phyloP scores from a whole-genome alignment of 345 rosid species.

The Eucalyptus pumila region DNA sequence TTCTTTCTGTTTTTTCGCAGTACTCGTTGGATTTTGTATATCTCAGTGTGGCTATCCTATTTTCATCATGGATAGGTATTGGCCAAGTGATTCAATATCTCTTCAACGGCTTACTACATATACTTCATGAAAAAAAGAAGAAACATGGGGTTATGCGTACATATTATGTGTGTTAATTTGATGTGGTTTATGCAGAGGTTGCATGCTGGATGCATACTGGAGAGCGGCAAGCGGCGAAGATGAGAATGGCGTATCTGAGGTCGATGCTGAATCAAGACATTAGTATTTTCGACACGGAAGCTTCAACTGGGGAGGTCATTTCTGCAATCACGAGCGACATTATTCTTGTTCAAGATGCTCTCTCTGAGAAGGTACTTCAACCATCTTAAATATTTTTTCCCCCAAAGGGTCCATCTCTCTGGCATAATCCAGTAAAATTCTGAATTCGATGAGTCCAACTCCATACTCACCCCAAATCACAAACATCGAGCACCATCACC shows the following conservation, averaged over 20 bases:
- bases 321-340: conserved; percentile 85
- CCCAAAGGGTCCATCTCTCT: not conserved
- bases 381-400: not conserved
- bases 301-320: conserved; percentile 88
- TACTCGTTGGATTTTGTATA: conserved; percentile 95
- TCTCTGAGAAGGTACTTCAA: conserved; percentile 75
- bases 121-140: not conserved
- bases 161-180: not conserved
- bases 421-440: not conserved
- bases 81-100: not conserved
- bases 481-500: not conserved
- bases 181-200: conserved; percentile 46
- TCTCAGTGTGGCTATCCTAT: conserved; percentile 74
- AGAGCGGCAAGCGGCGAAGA: conserved; percentile 87
- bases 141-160: not conserved
- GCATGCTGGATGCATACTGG: conserved; percentile 99
- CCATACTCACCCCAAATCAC: not conserved
- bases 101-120: not conserved
- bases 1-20: conserved; percentile 27
- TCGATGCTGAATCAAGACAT: conserved; percentile 89
- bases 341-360: conserved; percentile 87
- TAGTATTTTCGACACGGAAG: conserved; percentile 78
- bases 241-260: conserved; percentile 85
- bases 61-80: conserved; percentile 90
- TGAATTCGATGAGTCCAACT: not conserved